Evolutionary conservation across 129 eudicot genomes (phyloP).

Genomic region (Artemisia argyi): DNA sequence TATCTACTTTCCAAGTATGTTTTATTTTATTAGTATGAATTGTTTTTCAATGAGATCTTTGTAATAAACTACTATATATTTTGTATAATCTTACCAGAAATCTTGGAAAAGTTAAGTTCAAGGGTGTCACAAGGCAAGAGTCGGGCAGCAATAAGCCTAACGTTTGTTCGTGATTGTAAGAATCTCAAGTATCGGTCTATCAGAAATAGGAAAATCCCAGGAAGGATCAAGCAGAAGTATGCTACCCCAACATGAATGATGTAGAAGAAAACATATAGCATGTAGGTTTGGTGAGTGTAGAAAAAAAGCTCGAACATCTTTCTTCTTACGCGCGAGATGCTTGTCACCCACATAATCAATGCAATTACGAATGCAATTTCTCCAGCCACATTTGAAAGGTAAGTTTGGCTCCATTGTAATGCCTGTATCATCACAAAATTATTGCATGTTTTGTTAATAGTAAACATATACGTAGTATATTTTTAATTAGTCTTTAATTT

Average conservation of each 20-base stretch:
- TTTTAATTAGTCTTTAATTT: not conserved
- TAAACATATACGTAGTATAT: not conserved
- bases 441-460: not conserved
- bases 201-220: conserved; percentile 70
- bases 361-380: conserved; percentile 49
- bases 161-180: conserved; percentile 56
- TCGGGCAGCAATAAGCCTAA: conserved; percentile 47
- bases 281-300: conserved; percentile 65
- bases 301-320: conserved; percentile 69
- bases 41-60: not conserved
- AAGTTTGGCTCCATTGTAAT: conserved; percentile 56
- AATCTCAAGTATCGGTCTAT: conserved; percentile 66
- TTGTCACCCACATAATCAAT: conserved; percentile 57
- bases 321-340: conserved; percentile 48
- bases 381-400: conserved; percentile 64
- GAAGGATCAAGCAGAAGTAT: conserved; percentile 60
- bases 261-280: conserved; percentile 53
- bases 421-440: conserved; percentile 32
- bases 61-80: too few species aligned
- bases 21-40: not conserved
- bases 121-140: conserved; percentile 49
- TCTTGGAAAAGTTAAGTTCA: conserved; percentile 66
- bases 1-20: not conserved
- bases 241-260: conserved; percentile 65
- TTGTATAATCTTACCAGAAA: conserved; percentile 32